These are phyloP conservation scores for Triangularia setosa DNA, from an alignment of 2,329 filamentous ascomycete species.

Conservation along the genomic window DNA sequence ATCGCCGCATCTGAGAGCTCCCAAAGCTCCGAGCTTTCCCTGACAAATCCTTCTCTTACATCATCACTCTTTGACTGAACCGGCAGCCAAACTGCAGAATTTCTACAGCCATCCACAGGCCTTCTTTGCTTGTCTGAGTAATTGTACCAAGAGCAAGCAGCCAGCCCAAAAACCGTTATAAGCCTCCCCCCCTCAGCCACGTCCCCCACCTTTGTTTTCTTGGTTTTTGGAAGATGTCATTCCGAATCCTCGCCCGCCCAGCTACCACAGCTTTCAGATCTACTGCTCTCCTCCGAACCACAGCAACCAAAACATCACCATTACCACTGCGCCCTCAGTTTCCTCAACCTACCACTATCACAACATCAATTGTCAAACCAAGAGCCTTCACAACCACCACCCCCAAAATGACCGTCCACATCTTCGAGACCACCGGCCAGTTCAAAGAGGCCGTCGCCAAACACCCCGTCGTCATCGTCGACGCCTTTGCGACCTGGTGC, in stretches of 20 bases:
- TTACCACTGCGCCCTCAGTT: conserved; percentile 26
- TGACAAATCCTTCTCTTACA: conserved; percentile 14
- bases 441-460: conserved; percentile 37
- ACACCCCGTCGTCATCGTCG: conserved; percentile 63
- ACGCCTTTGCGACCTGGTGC: conserved; percentile 89
- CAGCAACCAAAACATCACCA: neutral
- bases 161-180: neutral
- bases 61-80: conserved; percentile 10
- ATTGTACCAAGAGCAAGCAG: neutral
- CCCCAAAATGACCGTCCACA: conserved; percentile 43
- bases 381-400: conserved; percentile 36
- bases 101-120: neutral
- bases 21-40: neutral
- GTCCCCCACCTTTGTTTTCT: conserved; percentile 3
- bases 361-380: conserved; percentile 20
- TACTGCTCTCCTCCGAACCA: conserved; percentile 7
- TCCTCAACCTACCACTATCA: neutral
- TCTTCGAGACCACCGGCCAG: conserved; percentile 29
- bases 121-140: neutral
- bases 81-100: neutral
- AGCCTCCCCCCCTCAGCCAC: conserved; percentile 4
- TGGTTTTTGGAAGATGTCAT: conserved; percentile 11
- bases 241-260: conserved; percentile 16
- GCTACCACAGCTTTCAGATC: conserved; percentile 17
- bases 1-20: neutral